A percentile compares a stretch with the other conserved stretches of the same genome.
phyloP scores from a whole-genome alignment of 1,284 basidiomycete species.

The Boletus austroedulis region DNA sequence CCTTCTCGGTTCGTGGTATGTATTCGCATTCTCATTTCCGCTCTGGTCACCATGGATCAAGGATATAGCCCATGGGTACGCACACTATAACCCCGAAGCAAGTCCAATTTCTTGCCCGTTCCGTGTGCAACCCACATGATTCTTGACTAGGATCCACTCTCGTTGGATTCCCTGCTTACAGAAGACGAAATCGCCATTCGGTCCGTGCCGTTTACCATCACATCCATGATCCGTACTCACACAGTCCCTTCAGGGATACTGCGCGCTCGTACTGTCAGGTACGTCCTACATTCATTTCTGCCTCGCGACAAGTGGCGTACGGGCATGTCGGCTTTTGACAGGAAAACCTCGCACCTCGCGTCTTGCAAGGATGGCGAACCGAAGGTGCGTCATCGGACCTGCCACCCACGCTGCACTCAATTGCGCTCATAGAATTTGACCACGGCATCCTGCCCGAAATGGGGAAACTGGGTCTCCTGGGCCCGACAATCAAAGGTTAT shows the following conservation, averaged over 20 bases:
- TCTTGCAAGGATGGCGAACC: conserved; percentile 83
- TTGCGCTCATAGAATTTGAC: conserved; percentile 64
- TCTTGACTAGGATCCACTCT: conserved; percentile 66
- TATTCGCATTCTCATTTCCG: background rate
- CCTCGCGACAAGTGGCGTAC: background rate
- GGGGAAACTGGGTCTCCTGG: conserved; percentile 89
- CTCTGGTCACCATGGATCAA: background rate
- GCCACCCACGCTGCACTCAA: background rate
- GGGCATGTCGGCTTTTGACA: conserved; percentile 33
- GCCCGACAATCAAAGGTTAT: conserved; percentile 90
- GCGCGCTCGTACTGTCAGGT: conserved; percentile 84
- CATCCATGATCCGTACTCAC: background rate
- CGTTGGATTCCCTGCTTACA: conserved; percentile 73
- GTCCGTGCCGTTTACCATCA: conserved; percentile 43
- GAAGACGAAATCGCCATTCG: conserved; percentile 90
- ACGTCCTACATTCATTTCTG: conserved; percentile 20
- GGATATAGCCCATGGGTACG: conserved; percentile 21
- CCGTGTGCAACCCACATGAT: background rate
- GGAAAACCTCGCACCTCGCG: conserved; percentile 81
- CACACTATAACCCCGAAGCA: conserved; percentile 23
- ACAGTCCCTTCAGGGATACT: conserved; percentile 59
- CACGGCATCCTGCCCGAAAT: conserved; percentile 80
- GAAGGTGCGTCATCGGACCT: conserved; percentile 55
- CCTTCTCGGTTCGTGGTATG: conserved; percentile 18
- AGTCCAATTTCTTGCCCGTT: conserved; percentile 25